Evolutionary conservation across 306 rosid genomes (phyloP).

Genomic region (Fragaria nilgerrensis): DNA sequence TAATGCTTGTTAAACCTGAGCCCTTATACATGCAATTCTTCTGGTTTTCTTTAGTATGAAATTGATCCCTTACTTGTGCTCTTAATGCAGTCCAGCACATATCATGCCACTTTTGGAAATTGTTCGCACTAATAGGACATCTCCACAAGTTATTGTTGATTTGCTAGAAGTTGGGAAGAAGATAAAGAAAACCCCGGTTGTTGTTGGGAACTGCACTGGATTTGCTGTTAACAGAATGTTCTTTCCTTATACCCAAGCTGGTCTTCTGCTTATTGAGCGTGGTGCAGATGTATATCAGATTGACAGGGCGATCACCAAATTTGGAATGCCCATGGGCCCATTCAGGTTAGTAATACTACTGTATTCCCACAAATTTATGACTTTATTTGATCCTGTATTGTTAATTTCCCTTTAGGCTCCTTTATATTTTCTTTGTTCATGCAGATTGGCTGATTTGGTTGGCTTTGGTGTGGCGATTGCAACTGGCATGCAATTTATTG

Average conservation of each 20-base stretch:
- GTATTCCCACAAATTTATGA: neutral
- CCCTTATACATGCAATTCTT: neutral
- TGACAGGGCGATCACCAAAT: slow-evolving; percentile 62
- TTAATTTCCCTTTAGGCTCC: neutral
- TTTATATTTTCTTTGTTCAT: slow-evolving; percentile 7
- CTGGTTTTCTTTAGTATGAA: slow-evolving; percentile 2
- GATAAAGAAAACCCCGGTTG: slow-evolving; percentile 91
- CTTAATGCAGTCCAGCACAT: slow-evolving; percentile 85
- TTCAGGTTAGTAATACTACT: slow-evolving; percentile 63
- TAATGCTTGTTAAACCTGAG: slow-evolving; percentile 20
- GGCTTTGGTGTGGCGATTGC: slow-evolving; percentile 91
- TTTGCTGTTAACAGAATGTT: slow-evolving; percentile 94
- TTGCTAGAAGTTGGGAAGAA: slow-evolving; percentile 75
- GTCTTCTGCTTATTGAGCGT: slow-evolving; percentile 70
- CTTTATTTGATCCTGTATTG: slow-evolving; percentile 1
- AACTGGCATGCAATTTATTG: slow-evolving; percentile 55
- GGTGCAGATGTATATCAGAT: slow-evolving; percentile 85
- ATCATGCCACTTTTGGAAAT: slow-evolving; percentile 96
- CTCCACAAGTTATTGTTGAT: slow-evolving; percentile 86
- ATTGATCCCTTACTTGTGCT: slow-evolving; percentile 25
- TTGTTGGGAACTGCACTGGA: slow-evolving; percentile 97
- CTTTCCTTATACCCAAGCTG: slow-evolving; percentile 91
- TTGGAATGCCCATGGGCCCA: slow-evolving; percentile 98
- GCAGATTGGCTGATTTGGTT: slow-evolving; percentile 85
- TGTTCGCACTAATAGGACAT: slow-evolving; percentile 75